Base-by-base conservation (phyloP, 2,329 filamentous ascomycete genomes). In the Fusarium algeriense region DNA sequence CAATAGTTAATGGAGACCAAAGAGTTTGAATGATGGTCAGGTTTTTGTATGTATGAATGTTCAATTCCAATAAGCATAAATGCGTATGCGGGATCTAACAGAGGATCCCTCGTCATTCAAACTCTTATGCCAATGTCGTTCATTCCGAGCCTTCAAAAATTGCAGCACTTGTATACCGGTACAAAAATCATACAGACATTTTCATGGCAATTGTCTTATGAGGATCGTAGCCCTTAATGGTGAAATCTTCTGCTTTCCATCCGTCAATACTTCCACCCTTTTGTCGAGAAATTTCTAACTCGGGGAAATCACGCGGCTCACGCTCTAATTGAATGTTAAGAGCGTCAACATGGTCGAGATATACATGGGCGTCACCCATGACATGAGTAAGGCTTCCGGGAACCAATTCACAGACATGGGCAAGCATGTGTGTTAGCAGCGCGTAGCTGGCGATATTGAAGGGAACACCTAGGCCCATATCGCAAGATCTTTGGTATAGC, bases 361-460 rank as follows among this genome's bases (percentile, higher is more conserved):
- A 99, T 3, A 99, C 91, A 81, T 99, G 96, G n/a, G 95, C 94
- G 81, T 99, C 96, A 17, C 96, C 96, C 94, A 99, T 97, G 52
- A 94, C 94, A 81, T 98, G 96, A 41, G 94, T 96, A 69, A 99
- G 87, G 55, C 89, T 95, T 0, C 95, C 96, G 0, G 96, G 94
- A 2, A 93, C 88, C 59, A 99, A 82, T 73, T 95, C 91, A 78
- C 92, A 94, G 14, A 92, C 94, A 78, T 95, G 91, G 2, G 96
- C 95, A 49, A 99, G 84, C 92, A 99, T 98, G 81, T 98, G 95
- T 44, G 95, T 98, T 43, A 99, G 85, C 61, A 99, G 85, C 37
- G 96, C 94, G 82, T 99, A 99, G 71, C 90, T 93, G 2, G 95
- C 96, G 76, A 99, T 98, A 80, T 99, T 99, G 85, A 99, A 99